These are phyloP conservation scores for Trametes gibbosa DNA, from an alignment of 768 basidiomycete genomes.

Conservation along the genomic window DNA sequence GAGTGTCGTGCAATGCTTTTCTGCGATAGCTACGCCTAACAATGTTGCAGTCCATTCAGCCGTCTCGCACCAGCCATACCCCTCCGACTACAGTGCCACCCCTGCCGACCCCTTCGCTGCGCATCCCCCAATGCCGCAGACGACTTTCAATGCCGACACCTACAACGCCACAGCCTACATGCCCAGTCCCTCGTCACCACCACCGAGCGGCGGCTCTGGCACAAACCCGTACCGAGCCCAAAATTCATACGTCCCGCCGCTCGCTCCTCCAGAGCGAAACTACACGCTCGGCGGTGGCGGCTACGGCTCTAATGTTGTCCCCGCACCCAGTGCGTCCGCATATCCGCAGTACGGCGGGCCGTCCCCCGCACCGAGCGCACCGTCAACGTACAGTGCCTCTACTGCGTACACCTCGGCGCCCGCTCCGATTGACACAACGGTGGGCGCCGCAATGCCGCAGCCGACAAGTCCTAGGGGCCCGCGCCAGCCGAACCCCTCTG, in stretches of 20 bases:
- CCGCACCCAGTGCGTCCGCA: slow-evolving; percentile 19
- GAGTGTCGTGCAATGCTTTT: slow-evolving; percentile 24
- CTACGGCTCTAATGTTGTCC: slow-evolving; percentile 47
- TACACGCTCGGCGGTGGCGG: slow-evolving; percentile 58
- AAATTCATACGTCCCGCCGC: slow-evolving; percentile 4
- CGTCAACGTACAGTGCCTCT: slow-evolving; percentile 24
- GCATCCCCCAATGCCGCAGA: slow-evolving; percentile 28
- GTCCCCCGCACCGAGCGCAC: slow-evolving; percentile 22
- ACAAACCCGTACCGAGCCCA: slow-evolving; percentile 18
- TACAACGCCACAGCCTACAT: slow-evolving; percentile 38
- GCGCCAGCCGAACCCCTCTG: slow-evolving; percentile 15
- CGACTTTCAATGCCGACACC: slow-evolving; percentile 35
- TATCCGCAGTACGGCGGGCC: slow-evolving; percentile 19
- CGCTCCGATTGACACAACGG: slow-evolving; percentile 38
- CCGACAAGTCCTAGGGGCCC: slow-evolving; percentile 22
- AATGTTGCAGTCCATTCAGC: slow-evolving; percentile 50
- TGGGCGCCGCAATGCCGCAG: slow-evolving; percentile 9
- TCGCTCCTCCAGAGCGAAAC: slow-evolving; percentile 39
- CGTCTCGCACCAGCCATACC: slow-evolving; percentile 47
- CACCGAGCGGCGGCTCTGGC: slow-evolving; percentile 10
- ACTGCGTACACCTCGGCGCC: slow-evolving; percentile 33
- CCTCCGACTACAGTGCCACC: slow-evolving; percentile 40
- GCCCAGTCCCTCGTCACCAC: slow-evolving; percentile 11
- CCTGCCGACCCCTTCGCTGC: slow-evolving; percentile 43
- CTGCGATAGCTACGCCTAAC: background rate